Evolutionary conservation across 768 basidiomycete genomes (phyloP), one percentile per base, ranked within the genome.

Genomic region (Mycena haematopus): DNA sequence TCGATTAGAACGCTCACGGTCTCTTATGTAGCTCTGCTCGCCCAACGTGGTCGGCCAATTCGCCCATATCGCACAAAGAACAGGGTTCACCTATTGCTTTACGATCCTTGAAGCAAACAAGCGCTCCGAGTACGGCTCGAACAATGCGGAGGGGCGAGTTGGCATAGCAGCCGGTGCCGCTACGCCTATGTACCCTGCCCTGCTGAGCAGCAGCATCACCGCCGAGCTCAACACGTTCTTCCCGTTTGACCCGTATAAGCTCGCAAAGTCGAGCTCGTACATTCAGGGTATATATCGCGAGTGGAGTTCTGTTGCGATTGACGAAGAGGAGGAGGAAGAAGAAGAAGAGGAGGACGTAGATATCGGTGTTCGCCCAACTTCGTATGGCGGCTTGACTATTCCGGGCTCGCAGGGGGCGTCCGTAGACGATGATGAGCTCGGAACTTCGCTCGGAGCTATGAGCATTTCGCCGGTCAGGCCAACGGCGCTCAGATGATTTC

Each of bases 191-290:
- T 72, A 68, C 63, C 71, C 66, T 21, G 69, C 68, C 13, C 65
- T 75, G 29, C 67, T 77, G 19, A 77, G 75, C 9, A 77, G 73
- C 52, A 76, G 76, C 51, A 69, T 80, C 62, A 84, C 84, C 53
- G 79, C 84, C 10, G 94, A 96, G 62, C 81, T 99, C 58, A 95
- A 94, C 71, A 87, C 89, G 13, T 99, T 98, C 80, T 99, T 99
- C 80, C 97, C 97, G 0, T 99, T 99, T 73, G 97, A 99, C 74
- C 97, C 97, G 2, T 99, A 94, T 79, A 91, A 89, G 62, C 86
- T 99, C 6, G 91, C 93, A 0, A 83, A 86, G 60, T 95, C 93
- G 38, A 80, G 84, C 31, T 74, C 76, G 22, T 97, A 88, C 70
- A 91, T 99, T 57, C 87, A 93, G 56, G 81, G 80, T 10, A 84